These are phyloP conservation scores for Exophiala alcalophila DNA, from an alignment of 2,329 filamentous ascomycete genomes.

Conservation along the genomic window DNA sequence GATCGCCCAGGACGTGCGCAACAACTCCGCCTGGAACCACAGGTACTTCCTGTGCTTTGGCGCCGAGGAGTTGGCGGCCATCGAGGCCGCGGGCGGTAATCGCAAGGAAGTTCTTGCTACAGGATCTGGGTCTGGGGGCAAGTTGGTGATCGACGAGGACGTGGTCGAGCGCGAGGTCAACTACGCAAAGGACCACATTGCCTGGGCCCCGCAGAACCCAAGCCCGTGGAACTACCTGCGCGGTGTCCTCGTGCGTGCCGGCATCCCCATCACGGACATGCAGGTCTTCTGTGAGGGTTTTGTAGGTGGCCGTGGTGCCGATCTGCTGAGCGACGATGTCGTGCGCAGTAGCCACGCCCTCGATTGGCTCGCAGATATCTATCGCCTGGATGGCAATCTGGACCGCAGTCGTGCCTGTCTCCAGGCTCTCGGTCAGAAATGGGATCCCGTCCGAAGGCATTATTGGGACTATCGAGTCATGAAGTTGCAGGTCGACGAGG, in stretches of 20 bases:
- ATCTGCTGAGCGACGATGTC: constrained; percentile 31
- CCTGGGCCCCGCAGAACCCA: constrained; percentile 84
- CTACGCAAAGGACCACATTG: constrained; percentile 71
- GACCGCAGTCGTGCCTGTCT: constrained; percentile 67
- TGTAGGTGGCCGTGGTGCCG: constrained; percentile 31
- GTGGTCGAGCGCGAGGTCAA: constrained; percentile 71
- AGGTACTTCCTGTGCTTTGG: constrained; percentile 88
- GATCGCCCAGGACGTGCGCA: constrained; percentile 77
- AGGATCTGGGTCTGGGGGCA: no score
- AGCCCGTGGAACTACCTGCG: constrained; percentile 90
- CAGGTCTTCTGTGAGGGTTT: constrained; percentile 56
- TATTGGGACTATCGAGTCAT: constrained; percentile 78
- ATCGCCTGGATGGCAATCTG: constrained; percentile 39
- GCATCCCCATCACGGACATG: constrained; percentile 48
- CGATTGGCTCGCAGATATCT: constrained; percentile 50
- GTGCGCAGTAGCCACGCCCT: constrained; percentile 61
- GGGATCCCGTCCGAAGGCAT: constrained; percentile 84
- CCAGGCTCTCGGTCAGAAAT: constrained; percentile 72
- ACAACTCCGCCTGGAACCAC: constrained; percentile 98
- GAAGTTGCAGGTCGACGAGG: constrained; percentile 6
- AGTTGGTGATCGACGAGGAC: constrained; percentile 53
- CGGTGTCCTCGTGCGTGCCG: constrained; percentile 69
- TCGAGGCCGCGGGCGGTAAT: constrained; percentile 39
- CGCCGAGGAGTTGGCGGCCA: constrained; percentile 42
- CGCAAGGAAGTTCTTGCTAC: constrained; percentile 20